Evolutionary conservation across 306 rosid species (phyloP).

Genomic region (Prunus armeniaca): DNA sequence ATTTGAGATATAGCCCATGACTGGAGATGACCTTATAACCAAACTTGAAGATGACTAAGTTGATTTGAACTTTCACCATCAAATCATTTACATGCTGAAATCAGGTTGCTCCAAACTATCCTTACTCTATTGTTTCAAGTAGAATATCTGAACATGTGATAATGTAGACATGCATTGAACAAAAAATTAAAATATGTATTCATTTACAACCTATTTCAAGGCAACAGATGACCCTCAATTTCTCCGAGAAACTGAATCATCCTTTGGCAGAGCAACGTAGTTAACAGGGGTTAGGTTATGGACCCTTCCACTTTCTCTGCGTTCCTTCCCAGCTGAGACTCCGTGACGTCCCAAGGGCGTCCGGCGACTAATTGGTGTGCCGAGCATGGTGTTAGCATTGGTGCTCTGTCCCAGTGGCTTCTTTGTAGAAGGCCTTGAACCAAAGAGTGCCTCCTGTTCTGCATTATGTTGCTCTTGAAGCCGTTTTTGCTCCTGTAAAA

Average conservation of each 20-base stretch:
- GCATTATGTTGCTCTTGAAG: slow-evolving; percentile 64
- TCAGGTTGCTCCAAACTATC: slow-evolving; percentile 1
- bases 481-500: slow-evolving; percentile 67
- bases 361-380: slow-evolving; percentile 72
- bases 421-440: slow-evolving; percentile 67
- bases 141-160: background rate
- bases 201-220: slow-evolving; percentile 15
- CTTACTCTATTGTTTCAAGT: background rate
- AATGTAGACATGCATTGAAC: background rate
- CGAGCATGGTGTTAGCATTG: slow-evolving; percentile 41
- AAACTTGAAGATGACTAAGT: too few species aligned
- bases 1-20: too few species aligned
- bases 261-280: slow-evolving; percentile 85
- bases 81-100: slow-evolving; percentile 15
- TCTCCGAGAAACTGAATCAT: slow-evolving; percentile 49
- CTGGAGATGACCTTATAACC: too few species aligned
- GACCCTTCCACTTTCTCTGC: slow-evolving; percentile 59
- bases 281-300: slow-evolving; percentile 56
- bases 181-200: background rate
- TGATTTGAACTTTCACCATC: background rate
- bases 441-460: slow-evolving; percentile 72
- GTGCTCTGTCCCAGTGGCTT: slow-evolving; percentile 74
- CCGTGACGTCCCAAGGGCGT: slow-evolving; percentile 55
- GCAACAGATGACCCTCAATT: slow-evolving; percentile 27
- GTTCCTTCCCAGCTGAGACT: slow-evolving; percentile 50